These are phyloP conservation scores for Plicaturopsis crispa DNA, from an alignment of 768 basidiomycete species.

Conservation along the genomic window DNA sequence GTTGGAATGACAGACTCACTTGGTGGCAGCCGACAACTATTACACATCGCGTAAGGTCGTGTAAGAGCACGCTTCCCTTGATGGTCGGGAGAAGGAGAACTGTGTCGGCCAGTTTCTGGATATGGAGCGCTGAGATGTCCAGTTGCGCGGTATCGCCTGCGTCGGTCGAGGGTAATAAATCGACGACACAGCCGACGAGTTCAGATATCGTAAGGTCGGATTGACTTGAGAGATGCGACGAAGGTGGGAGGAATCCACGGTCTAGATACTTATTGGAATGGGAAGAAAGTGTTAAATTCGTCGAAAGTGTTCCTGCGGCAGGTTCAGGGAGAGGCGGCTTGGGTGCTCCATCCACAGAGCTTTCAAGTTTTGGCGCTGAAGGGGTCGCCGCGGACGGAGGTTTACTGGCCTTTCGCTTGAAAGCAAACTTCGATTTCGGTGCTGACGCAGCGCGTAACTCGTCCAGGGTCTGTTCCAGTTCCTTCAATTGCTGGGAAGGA, in stretches of 20 bases:
- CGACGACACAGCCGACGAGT: slow-evolving; percentile 62
- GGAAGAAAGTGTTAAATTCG: slow-evolving; percentile 35
- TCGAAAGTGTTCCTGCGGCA: slow-evolving; percentile 9
- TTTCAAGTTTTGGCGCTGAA: not conserved
- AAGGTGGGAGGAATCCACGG: slow-evolving; percentile 27
- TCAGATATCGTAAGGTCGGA: slow-evolving; percentile 61
- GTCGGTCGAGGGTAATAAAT: slow-evolving; percentile 36
- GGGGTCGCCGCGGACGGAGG: slow-evolving; percentile 8
- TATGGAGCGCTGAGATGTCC: slow-evolving; percentile 52
- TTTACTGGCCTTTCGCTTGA: slow-evolving; percentile 43
- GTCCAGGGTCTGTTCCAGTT: slow-evolving; percentile 49
- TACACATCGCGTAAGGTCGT: slow-evolving; percentile 53
- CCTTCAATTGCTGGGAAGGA: slow-evolving; percentile 52
- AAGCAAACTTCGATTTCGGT: slow-evolving; percentile 58
- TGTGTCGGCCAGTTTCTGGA: slow-evolving; percentile 49
- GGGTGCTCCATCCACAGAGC: slow-evolving; percentile 4
- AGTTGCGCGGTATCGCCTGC: slow-evolving; percentile 10
- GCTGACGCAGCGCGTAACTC: slow-evolving; percentile 34
- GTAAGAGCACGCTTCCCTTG: slow-evolving; percentile 66
- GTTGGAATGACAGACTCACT: slow-evolving; percentile 30
- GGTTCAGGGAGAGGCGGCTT: slow-evolving; percentile 1
- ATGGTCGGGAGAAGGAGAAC: slow-evolving; percentile 61
- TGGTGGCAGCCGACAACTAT: slow-evolving; percentile 78
- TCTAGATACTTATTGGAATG: slow-evolving; percentile 42
- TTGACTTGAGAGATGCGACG: slow-evolving; percentile 23